Evolutionary conservation across 495 filamentous ascomycete species (phyloP).

Genomic region (Trypethelium eluteriae): DNA sequence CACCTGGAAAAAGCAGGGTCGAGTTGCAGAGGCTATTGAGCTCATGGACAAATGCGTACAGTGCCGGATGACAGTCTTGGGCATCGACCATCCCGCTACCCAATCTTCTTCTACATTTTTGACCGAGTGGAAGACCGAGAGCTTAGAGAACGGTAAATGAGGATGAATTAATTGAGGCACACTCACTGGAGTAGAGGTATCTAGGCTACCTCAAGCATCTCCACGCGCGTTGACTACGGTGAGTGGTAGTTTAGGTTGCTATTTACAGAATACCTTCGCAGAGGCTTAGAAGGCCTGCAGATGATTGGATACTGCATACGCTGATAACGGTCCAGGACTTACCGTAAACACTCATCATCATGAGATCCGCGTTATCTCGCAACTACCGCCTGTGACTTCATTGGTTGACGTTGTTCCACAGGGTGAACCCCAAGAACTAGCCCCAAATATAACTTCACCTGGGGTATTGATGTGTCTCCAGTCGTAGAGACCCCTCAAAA

Average conservation of each 20-base stretch:
- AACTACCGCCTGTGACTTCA: not conserved
- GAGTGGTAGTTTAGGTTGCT: too few relatives aligned
- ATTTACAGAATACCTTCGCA: too few relatives aligned
- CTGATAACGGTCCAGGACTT: not conserved
- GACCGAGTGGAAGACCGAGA: too few relatives aligned
- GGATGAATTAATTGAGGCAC: too few relatives aligned
- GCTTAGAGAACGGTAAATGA: too few relatives aligned
- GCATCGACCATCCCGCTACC: too few relatives aligned
- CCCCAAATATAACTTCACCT: not conserved
- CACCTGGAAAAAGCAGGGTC: constrained; percentile 17
- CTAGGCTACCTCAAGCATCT: too few relatives aligned
- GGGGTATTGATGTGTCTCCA: not conserved
- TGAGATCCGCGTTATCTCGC: not conserved
- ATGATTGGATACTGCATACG: not conserved
- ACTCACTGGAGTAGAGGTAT: too few relatives aligned
- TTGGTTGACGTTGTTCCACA: not conserved
- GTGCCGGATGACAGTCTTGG: too few relatives aligned
- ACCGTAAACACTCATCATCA: not conserved
- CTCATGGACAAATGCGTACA: not conserved
- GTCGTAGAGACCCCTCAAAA: not conserved
- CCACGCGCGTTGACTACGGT: too few relatives aligned
- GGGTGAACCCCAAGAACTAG: not conserved
- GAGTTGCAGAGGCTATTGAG: constrained; percentile 15
- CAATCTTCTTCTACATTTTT: too few relatives aligned
- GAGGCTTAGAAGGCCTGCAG: too few relatives aligned